These are phyloP conservation scores for Tylopilus sp. DNA, from an alignment of 1,284 basidiomycete genomes.

Conservation along the genomic window DNA sequence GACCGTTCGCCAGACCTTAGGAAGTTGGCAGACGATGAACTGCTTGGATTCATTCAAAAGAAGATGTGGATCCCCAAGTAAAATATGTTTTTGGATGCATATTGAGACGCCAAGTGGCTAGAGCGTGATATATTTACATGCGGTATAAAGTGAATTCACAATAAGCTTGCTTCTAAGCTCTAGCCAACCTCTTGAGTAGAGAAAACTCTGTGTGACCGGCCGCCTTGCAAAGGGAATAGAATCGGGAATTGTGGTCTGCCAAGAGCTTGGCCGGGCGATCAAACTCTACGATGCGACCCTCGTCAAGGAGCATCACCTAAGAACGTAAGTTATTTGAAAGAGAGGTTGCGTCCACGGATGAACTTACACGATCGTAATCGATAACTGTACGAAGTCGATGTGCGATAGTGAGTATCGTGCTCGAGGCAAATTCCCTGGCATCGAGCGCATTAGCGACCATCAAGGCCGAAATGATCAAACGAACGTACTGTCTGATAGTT, in stretches of 20 bases:
- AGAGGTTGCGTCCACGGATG: conserved; percentile 12
- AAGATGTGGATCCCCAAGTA: conserved; percentile 68
- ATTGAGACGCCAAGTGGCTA: not conserved
- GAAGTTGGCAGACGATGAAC: conserved; percentile 50
- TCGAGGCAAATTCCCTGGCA: conserved; percentile 57
- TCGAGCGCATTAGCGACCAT: conserved; percentile 13
- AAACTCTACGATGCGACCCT: conserved; percentile 81
- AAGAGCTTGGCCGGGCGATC: conserved; percentile 70
- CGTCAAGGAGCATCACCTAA: conserved; percentile 84
- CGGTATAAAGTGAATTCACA: not conserved
- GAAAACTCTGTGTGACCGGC: conserved; percentile 79
- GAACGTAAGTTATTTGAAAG: not conserved
- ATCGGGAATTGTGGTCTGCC: conserved; percentile 60
- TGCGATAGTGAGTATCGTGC: conserved; percentile 69
- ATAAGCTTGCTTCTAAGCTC: conserved; percentile 33
- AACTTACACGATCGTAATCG: conserved; percentile 57
- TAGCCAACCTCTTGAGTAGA: conserved; percentile 65
- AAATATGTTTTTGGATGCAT: not conserved
- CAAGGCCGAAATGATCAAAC: not conserved
- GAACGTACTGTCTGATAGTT: conserved; percentile 53
- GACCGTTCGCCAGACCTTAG: conserved; percentile 57
- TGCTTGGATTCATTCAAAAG: conserved; percentile 50
- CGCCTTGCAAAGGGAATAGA: conserved; percentile 77
- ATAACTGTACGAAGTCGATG: conserved; percentile 68
- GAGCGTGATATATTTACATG: conserved; percentile 8